These are phyloP conservation scores for Olyra latifolia DNA, from an alignment of 176 grass and related monocot genomes.

Conservation along the genomic window DNA sequence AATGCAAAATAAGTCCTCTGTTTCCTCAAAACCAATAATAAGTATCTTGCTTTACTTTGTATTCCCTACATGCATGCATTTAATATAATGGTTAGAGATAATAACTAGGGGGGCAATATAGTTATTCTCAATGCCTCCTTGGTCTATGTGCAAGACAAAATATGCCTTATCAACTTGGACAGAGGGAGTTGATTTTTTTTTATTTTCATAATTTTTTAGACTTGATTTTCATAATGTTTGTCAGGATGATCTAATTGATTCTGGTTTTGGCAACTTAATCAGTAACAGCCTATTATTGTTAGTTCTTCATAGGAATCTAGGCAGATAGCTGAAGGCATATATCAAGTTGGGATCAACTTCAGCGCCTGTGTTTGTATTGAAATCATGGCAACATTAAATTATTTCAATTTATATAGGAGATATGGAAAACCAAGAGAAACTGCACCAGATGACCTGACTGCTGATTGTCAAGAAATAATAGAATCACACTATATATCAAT, in stretches of 20 bases:
- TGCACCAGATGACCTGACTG: neutral
- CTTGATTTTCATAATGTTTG: neutral
- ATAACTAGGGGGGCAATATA: too few relatives aligned
- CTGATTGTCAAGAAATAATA: conserved; percentile 10
- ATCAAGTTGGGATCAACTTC: neutral
- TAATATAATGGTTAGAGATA: too few relatives aligned
- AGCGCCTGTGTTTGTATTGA: conserved; percentile 12
- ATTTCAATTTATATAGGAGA: neutral
- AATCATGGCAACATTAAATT: neutral
- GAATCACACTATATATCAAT: neutral
- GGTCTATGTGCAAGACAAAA: too few relatives aligned
- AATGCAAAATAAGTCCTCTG: too few relatives aligned
- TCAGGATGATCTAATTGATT: neutral
- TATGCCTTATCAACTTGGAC: too few relatives aligned
- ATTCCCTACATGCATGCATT: too few relatives aligned
- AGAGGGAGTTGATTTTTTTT: too few relatives aligned
- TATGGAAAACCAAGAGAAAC: neutral
- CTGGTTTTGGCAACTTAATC: neutral
- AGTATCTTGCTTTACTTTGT: too few relatives aligned
- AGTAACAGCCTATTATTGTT: neutral
- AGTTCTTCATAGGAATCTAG: neutral
- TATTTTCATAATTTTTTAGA: neutral
- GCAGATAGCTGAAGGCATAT: neutral
- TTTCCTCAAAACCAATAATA: too few relatives aligned
- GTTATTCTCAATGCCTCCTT: too few relatives aligned